Percentiles rank a stretch among this genome's conserved stretches.
These are phyloP conservation scores for Monascus ruber DNA, from an alignment of 2,329 filamentous ascomycete genomes.

Conservation along the genomic window DNA sequence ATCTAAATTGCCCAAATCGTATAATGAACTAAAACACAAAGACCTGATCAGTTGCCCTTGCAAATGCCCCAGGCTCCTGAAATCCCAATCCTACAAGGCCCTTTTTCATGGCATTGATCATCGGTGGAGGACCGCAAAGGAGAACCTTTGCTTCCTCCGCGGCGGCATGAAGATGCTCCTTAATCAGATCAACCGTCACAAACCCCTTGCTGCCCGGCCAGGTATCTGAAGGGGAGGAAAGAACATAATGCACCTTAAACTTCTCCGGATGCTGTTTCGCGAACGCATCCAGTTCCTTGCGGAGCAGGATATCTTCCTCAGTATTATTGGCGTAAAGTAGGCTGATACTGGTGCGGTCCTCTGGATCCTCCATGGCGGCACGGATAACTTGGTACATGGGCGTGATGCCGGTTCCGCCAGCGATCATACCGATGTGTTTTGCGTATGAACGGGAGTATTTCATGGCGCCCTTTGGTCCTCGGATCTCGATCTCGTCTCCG, in stretches of 20 bases:
- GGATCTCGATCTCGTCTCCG: conserved; percentile 23
- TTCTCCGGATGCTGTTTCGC: conserved; percentile 41
- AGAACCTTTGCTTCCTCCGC: conserved; percentile 41
- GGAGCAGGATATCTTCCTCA: conserved; percentile 49
- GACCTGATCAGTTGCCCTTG: conserved; percentile 29
- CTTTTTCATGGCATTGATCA: conserved; percentile 48
- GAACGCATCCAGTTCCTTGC: conserved; percentile 45
- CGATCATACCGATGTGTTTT: conserved; percentile 20
- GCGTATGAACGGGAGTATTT: conserved; percentile 24
- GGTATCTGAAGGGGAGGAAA: conserved; percentile 35
- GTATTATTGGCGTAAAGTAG: conserved; percentile 50
- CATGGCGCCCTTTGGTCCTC: conserved; percentile 27
- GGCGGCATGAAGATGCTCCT: conserved; percentile 38
- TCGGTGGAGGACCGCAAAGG: conserved; percentile 51
- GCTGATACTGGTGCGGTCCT: conserved; percentile 45
- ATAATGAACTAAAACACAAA: too few relatives aligned
- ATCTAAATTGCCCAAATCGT: too few relatives aligned
- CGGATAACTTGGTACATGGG: conserved; percentile 53
- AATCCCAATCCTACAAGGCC: conserved; percentile 40
- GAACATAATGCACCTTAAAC: conserved; percentile 45
- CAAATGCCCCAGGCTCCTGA: conserved; percentile 37
- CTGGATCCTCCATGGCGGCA: conserved; percentile 49
- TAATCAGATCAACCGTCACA: conserved; percentile 42
- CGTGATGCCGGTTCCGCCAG: conserved; percentile 24
- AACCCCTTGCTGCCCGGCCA: conserved; percentile 43